phyloP scores from a whole-genome alignment of 202 grass and related monocot species.

The Panicum hallii region DNA sequence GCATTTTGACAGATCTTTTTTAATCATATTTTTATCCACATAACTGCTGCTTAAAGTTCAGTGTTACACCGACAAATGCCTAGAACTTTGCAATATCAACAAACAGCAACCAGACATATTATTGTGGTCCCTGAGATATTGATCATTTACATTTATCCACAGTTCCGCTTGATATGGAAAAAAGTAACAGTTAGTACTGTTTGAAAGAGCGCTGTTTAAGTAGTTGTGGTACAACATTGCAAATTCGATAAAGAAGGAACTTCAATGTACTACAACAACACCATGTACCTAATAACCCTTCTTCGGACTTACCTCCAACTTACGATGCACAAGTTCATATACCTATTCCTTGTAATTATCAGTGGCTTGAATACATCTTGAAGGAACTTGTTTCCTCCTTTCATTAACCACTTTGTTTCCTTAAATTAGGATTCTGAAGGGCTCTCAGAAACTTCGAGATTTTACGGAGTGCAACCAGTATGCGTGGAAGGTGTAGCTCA shows the following conservation, averaged over 20 bases:
- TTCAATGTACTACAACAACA: neutral
- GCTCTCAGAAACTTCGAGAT: slow-evolving; percentile 77
- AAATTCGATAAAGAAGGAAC: neutral
- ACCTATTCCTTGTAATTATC: neutral
- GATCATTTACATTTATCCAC: neutral
- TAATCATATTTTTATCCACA: neutral
- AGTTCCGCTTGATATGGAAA: neutral
- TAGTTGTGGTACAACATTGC: neutral
- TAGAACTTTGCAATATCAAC: neutral
- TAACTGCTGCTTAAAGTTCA: neutral
- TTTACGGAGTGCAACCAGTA: slow-evolving; percentile 68
- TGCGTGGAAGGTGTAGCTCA: slow-evolving; percentile 78
- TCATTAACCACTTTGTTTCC: slow-evolving; percentile 21
- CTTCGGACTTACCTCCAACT: neutral
- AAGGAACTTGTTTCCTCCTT: neutral
- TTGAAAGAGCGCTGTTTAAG: neutral
- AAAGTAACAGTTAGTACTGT: neutral
- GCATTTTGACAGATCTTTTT: neutral
- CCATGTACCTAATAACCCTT: neutral
- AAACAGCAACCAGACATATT: neutral
- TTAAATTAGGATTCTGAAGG: slow-evolving; percentile 74
- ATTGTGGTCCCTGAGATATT: neutral
- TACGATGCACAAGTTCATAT: neutral
- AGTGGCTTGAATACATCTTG: neutral
- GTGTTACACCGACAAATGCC: neutral